These are phyloP conservation scores for Fraxinus anomala DNA, from an alignment of 257 asterid species.

Conservation along the genomic window DNA sequence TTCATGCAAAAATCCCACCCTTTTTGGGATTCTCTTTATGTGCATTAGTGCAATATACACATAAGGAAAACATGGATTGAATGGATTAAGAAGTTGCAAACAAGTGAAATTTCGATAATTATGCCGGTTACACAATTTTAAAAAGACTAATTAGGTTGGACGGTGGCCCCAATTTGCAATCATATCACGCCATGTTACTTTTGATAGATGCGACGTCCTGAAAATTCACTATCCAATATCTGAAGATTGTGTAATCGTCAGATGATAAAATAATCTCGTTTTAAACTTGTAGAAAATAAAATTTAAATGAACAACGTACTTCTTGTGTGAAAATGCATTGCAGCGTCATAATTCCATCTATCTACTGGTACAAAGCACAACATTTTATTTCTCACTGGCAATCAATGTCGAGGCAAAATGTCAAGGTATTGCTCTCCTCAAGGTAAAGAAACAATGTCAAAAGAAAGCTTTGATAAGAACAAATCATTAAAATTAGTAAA, in stretches of 20 bases:
- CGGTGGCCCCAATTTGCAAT: too few species aligned
- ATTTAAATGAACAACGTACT: too few species aligned
- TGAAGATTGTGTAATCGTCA: too few species aligned
- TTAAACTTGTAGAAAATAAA: too few species aligned
- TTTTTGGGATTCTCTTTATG: background rate
- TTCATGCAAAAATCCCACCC: constrained; percentile 9
- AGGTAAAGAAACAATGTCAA: background rate
- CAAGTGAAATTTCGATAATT: background rate
- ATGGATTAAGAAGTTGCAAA: background rate
- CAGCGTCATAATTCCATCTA: background rate
- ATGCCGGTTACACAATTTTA: too few species aligned
- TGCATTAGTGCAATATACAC: background rate
- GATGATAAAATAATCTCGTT: too few species aligned
- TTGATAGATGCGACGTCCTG: too few species aligned
- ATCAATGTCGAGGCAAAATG: background rate
- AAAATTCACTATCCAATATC: too few species aligned
- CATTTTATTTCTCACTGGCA: background rate
- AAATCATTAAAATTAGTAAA: constrained; percentile 25
- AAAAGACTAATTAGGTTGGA: background rate
- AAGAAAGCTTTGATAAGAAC: background rate
- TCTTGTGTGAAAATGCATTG: background rate
- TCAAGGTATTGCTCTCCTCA: background rate
- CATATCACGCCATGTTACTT: too few species aligned
- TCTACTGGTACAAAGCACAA: background rate
- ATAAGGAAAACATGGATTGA: background rate